Percentiles rank a stretch among this genome's conserved stretches.
These are phyloP conservation scores for Kwoniella bestiolae DNA, from an alignment of 768 basidiomycete genomes.

Conservation along the genomic window DNA sequence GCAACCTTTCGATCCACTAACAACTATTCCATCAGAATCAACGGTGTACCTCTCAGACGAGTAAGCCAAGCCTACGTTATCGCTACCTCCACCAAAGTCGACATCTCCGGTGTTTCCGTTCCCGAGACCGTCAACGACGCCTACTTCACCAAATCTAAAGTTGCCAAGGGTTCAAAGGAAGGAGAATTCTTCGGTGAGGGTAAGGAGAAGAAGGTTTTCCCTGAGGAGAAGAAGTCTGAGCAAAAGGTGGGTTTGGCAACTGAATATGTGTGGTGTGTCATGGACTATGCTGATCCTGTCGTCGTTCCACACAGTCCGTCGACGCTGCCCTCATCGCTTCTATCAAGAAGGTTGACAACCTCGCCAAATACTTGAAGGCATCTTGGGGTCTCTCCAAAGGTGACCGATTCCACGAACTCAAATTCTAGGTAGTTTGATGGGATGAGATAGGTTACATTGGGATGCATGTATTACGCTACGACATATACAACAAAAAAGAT, in stretches of 20 bases:
- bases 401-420: constrained; percentile 92
- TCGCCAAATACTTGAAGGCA: constrained; percentile 89
- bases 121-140: constrained; percentile 85
- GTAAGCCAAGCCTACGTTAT: constrained; percentile 99
- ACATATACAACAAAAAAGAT: constrained; percentile 18
- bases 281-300: too few species aligned
- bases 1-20: constrained; percentile 5
- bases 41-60: constrained; percentile 95
- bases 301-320: constrained; percentile 45
- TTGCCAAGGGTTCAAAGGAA: constrained; percentile 81
- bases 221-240: constrained; percentile 82
- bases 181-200: constrained; percentile 96
- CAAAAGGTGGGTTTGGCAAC: constrained; percentile 71
- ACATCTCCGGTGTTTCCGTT: constrained; percentile 71
- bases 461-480: constrained; percentile 53
- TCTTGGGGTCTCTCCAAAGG: constrained; percentile 95
- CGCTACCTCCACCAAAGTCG: constrained; percentile 92
- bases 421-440: constrained; percentile 65
- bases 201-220: constrained; percentile 82
- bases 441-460: constrained; percentile 17
- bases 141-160: constrained; percentile 82
- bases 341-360: constrained; percentile 86
- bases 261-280: too few species aligned
- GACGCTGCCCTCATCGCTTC: constrained; percentile 70
- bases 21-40: constrained; percentile 61